Conservation (phyloP, 371 early-diverging fungal species). For the Nematocida sp. region DNA sequence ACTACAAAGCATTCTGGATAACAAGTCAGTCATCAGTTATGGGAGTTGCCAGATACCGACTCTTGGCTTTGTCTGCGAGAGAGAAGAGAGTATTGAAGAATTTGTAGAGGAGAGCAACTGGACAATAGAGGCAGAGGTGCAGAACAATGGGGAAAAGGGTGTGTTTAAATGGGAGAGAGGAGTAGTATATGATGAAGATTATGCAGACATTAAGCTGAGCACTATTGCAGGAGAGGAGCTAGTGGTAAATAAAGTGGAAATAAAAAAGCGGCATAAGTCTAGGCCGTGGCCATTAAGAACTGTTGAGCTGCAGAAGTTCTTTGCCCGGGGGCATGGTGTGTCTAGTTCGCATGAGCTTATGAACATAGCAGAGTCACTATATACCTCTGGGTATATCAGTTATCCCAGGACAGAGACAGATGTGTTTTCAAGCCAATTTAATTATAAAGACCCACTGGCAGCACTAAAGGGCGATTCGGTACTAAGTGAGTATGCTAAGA, state of each 20-base stretch:
- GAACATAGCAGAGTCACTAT: constrained; percentile 72
- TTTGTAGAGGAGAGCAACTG: constrained; percentile 88
- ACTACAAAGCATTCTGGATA: constrained; percentile 68
- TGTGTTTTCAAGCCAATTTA: constrained; percentile 77
- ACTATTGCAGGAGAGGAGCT: background rate
- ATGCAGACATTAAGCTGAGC: constrained; percentile 53
- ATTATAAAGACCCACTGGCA: constrained; percentile 72
- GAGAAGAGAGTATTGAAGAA: constrained; percentile 75
- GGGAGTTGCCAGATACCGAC: constrained; percentile 99
- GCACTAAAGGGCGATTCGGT: constrained; percentile 57
- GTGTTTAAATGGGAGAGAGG: constrained; percentile 68
- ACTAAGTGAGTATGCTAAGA: constrained; percentile 56
- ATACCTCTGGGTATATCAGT: constrained; percentile 78
- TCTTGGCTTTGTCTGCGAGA: constrained; percentile 92
- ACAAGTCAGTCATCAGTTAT: constrained; percentile 76
- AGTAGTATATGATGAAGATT: constrained; percentile 69
- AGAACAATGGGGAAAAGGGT: constrained; percentile 23
- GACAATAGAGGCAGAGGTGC: constrained; percentile 75
- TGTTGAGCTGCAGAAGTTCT: constrained; percentile 75
- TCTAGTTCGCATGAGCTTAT: constrained; percentile 80
- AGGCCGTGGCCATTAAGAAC: constrained; percentile 74
- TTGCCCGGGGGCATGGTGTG: constrained; percentile 7
- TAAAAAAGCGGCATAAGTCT: constrained; percentile 89
- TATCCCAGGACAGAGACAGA: constrained; percentile 99
- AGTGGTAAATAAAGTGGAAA: constrained; percentile 69